These are phyloP conservation scores for Luffa acutangula DNA, from an alignment of 306 rosid species.

Conservation along the genomic window DNA sequence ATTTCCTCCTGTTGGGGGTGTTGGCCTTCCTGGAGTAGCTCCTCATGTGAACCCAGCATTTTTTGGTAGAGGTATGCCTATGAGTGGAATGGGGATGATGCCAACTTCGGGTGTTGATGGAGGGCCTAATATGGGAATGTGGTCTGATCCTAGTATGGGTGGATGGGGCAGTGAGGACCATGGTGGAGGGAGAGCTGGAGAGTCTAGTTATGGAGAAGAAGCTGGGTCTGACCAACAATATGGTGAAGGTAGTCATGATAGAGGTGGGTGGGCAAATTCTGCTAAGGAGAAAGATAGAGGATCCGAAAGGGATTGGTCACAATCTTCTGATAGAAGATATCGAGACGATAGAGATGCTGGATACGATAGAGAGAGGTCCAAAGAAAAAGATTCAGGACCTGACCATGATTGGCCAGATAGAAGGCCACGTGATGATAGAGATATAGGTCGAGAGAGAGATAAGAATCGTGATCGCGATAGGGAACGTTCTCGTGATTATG, in stretches of 20 bases:
- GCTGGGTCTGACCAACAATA: conserved; percentile 90
- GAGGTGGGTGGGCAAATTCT: conserved; percentile 76
- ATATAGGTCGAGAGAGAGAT: conserved; percentile 49
- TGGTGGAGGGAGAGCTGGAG: conserved; percentile 82
- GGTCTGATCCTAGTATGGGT: conserved; percentile 91
- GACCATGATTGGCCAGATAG: conserved; percentile 69
- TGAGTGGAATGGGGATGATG: conserved; percentile 99
- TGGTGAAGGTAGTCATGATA: conserved; percentile 82
- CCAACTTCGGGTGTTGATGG: conserved; percentile 74
- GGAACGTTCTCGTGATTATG: conserved; percentile 42
- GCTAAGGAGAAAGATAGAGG: conserved; percentile 86
- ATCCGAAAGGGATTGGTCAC: conserved; percentile 91
- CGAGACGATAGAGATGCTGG: conserved; percentile 82
- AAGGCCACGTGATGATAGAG: conserved; percentile 67
- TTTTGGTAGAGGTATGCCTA: conserved; percentile 93
- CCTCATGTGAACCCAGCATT: conserved; percentile 98
- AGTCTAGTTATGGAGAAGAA: conserved; percentile 95
- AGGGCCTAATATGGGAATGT: conserved; percentile 86
- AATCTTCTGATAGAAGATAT: conserved; percentile 75
- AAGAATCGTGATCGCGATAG: conserved; percentile 38
- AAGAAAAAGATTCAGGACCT: conserved; percentile 53
- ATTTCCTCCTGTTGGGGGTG: conserved; percentile 77
- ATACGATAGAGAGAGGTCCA: conserved; percentile 65
- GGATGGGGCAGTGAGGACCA: conserved; percentile 88
- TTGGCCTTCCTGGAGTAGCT: conserved; percentile 91